Evolutionary conservation across 192 early-diverging fungal genomes (phyloP).

Genomic region (Helicostylum pulchrum): DNA sequence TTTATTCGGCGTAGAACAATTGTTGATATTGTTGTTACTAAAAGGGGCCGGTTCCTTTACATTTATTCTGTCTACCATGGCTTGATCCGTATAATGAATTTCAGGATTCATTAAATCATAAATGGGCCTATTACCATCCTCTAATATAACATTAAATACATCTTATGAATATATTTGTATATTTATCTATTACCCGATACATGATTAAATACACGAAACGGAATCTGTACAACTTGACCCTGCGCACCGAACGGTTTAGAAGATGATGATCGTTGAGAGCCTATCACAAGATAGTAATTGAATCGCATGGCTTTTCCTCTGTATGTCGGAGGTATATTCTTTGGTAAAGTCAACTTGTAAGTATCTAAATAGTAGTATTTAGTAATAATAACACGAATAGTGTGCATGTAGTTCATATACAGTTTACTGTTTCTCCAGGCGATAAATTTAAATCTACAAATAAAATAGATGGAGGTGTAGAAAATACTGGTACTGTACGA

Average conservation of each 20-base stretch:
- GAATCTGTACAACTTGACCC: slow-evolving; percentile 58
- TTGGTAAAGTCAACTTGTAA: slow-evolving; percentile 60
- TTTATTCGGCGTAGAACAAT: too few species aligned
- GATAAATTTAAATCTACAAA: slow-evolving; percentile 67
- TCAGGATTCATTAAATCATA: slow-evolving; percentile 79
- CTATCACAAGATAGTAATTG: slow-evolving; percentile 65
- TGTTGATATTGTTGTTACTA: too few species aligned
- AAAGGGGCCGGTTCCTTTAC: slow-evolving; percentile 5
- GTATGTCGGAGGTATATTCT: slow-evolving; percentile 63
- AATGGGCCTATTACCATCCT: slow-evolving; percentile 60
- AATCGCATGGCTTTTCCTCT: slow-evolving; percentile 65
- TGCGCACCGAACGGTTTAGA: slow-evolving; percentile 3
- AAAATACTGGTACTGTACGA: slow-evolving; percentile 62
- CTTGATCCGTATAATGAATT: slow-evolving; percentile 61
- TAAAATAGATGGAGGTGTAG: slow-evolving; percentile 75
- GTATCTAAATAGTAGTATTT: slow-evolving; percentile 35
- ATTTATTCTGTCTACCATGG: slow-evolving; percentile 37
- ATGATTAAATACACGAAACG: slow-evolving; percentile 61
- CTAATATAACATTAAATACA: too few species aligned
- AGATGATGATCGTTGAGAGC: slow-evolving; percentile 46
- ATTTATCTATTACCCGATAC: slow-evolving; percentile 16
- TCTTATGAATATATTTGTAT: too few species aligned
- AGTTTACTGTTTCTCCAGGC: slow-evolving; percentile 67
- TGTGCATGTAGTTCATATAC: slow-evolving; percentile 38
- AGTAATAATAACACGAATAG: not conserved